Evolutionary conservation across 139 green algal species (phyloP), one percentile per base, ranked within the genome.

Genomic region (Chlamydomonas eustigma): DNA sequence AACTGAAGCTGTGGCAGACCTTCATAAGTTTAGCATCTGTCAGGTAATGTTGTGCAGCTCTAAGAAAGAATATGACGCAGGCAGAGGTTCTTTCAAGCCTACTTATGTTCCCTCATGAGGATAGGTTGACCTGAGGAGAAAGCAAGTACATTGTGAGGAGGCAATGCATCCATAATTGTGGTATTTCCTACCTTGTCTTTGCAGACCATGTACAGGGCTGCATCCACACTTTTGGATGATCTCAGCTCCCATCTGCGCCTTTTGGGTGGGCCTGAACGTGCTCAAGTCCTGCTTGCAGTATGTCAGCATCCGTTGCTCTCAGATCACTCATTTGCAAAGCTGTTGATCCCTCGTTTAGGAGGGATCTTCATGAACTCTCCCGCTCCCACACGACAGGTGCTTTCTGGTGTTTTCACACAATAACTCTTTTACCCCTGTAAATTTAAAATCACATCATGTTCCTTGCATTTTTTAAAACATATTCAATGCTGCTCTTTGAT

Each of bases 311-410:
- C 87, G 37, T 78, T 96, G 78, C 86, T 97, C 58, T 76, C 68
- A 0, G 89, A 97, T 32, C 83, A 85, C 4, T 69, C 77, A 39
- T 85, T 77, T 63, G 88, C 88, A 36, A 85, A 86, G 63, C 76
- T 83, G 12, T 78, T 97, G 51, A 85, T 97, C 64, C 93, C 93
- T 0, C 81, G 86, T 39, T 78, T 97, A 32, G 94, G 88, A 81
- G 87, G 85, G 38, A 81, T 84, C 38, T 86, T 94, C 31, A 81
- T 94, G 39, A 82, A 76, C 1, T 88, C 92, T 24, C 89, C 89
- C 24, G 80, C 83, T 0, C 81, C 85, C 24, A 83, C 85, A 6
- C 77, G 89, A 30, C 85, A 91, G 72, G 88, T 92, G 71, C 66
- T 79, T 73, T 1, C 18, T 18, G 44, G 44, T 58, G 12, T 58